Evolutionary conservation across 345 rosid species (phyloP), one percentile per base, ranked within the genome.

Genomic region (Syzygium grande): DNA sequence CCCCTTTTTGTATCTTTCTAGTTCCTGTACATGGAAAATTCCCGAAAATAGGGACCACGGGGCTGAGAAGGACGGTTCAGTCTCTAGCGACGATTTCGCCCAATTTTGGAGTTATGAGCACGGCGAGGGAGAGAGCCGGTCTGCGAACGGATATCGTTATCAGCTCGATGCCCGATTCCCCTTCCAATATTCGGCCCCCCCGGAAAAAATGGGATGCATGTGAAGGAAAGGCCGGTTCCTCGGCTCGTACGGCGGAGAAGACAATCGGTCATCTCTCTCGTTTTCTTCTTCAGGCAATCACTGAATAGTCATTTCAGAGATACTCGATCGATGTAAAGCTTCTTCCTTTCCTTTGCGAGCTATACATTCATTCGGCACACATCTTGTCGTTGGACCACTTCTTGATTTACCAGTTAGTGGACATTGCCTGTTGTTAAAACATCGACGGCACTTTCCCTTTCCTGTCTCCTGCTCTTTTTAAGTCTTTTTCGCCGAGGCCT

Each of bases 141-240:
- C 49, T 25, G 0, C 27, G 7, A 73, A 34, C 2, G 7, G 49
- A 9, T 41, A 34, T 5, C 0, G 83, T 22, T 38, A 0, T 73
- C 49, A 38, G 49, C 83, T 73, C 49, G 3, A 38, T 4, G 10
- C 27, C 27, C 4, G 46, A 38, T 38, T 19, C 25, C 49, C 83
- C 46, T 73, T 1, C 49, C 49, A 5, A 38, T 3, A 4, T 38
- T 73, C 10, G 49, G 80, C 12, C 46, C 79, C 79, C 46, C 7
- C 46, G 41, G 41, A 34, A 30, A 10, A 17, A 17, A 17, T 10
- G 25, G 12, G 23, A 9, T 5, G 23, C 79, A 17, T 34, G 46
- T 17, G 79, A 34, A 34, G 46, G 79, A 68, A 17, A 21, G 46
- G 79, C 27, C 13, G 80, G 80, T 19, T 38, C 80, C 56, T 38